Evolutionary conservation across 2,329 filamentous ascomycete species (phyloP).

Genomic region (Venturia effusa): DNA sequence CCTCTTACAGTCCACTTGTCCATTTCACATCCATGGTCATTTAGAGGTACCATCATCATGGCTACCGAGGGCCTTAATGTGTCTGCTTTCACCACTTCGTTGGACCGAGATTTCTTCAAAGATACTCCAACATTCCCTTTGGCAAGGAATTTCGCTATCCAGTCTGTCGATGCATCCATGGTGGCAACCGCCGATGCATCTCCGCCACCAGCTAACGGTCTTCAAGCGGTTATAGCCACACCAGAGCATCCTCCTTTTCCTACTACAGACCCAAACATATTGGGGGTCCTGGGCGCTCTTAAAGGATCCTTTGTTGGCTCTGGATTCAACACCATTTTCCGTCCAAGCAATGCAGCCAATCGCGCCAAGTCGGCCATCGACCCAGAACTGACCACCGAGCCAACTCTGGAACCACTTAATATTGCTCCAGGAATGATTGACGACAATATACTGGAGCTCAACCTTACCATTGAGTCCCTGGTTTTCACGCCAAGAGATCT

Average conservation of each 20-base stretch:
- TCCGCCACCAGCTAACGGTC: background rate
- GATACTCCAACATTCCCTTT: background rate
- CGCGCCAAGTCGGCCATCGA: slow-evolving; percentile 15
- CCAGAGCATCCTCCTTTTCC: background rate
- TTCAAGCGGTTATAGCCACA: background rate
- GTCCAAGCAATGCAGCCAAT: slow-evolving; percentile 17
- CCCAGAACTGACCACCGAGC: background rate
- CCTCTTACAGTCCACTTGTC: background rate
- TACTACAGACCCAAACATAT: background rate
- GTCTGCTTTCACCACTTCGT: background rate
- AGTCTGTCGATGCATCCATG: background rate
- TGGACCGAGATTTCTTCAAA: background rate
- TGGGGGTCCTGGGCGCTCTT: slow-evolving; percentile 19
- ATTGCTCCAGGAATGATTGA: background rate
- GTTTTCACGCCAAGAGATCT: slow-evolving; percentile 21
- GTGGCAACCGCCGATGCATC: background rate
- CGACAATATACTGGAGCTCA: slow-evolving; percentile 27
- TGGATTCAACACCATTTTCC: slow-evolving; percentile 31
- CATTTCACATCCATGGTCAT: too few relatives aligned
- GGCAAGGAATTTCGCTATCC: background rate
- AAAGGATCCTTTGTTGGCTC: slow-evolving; percentile 22
- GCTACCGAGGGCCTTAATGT: background rate
- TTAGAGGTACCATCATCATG: background rate
- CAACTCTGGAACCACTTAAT: background rate
- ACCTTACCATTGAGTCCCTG: slow-evolving; percentile 27